Evolutionary conservation across 495 filamentous ascomycete genomes (phyloP).

Genomic region (Gamarada debralockiae): DNA sequence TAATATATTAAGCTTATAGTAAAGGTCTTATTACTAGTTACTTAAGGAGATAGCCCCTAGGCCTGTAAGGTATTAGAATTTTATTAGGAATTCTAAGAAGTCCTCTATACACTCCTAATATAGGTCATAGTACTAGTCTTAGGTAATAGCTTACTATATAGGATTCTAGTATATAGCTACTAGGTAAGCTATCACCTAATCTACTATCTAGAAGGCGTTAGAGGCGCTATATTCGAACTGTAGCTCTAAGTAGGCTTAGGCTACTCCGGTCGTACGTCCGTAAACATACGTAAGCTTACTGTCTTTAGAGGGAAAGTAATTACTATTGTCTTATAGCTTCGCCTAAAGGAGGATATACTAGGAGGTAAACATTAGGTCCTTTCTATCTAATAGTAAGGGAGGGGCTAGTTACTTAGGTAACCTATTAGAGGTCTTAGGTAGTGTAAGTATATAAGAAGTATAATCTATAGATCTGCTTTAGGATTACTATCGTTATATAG

Average conservation of each 20-base stretch:
- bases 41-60: background rate
- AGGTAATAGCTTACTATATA: no score
- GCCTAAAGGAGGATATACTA: background rate
- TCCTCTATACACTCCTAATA: background rate
- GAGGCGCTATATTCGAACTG: background rate
- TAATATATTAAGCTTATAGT: background rate
- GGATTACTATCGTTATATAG: no score
- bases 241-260: background rate
- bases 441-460: no score
- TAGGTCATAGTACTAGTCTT: background rate
- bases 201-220: background rate
- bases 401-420: background rate
- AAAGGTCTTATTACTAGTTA: background rate
- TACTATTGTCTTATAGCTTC: background rate
- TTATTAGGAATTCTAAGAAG: background rate
- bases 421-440: no score
- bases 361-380: background rate
- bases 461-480: no score
- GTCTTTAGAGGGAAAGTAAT: background rate
- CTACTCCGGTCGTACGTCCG: background rate
- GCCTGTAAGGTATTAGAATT: background rate
- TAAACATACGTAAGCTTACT: background rate
- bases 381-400: background rate
- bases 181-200: no score
- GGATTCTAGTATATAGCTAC: no score